These are phyloP conservation scores for Melocanna baccifera DNA, from an alignment of 176 grass and related monocot genomes.

Conservation along the genomic window DNA sequence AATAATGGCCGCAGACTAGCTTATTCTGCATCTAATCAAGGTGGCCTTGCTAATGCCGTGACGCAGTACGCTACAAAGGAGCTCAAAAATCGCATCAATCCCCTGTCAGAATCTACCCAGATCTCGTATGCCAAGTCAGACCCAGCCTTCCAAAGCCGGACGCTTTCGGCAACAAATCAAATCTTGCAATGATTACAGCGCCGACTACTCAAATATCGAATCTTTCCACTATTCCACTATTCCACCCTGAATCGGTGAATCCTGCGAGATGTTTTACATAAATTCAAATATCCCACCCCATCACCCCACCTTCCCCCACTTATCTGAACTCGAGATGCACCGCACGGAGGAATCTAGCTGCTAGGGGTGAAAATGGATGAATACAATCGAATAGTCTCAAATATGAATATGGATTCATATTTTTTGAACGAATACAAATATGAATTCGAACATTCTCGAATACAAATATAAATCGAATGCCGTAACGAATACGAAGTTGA, in stretches of 20 bases:
- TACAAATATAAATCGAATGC: no score
- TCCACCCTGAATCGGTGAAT: background rate
- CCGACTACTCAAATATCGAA: background rate
- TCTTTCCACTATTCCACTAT: conserved; percentile 12
- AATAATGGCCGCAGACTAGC: background rate
- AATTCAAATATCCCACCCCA: no score
- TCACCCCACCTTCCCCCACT: no score
- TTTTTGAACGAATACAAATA: no score
- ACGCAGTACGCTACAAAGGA: background rate
- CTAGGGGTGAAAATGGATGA: no score
- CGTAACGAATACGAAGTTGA: no score
- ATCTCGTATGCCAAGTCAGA: background rate
- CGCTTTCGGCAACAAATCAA: background rate
- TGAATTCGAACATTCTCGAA: no score
- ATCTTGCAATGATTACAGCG: background rate
- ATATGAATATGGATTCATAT: no score
- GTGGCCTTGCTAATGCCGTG: background rate
- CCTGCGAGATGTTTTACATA: background rate
- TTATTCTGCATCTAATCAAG: background rate
- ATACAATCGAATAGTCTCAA: no score
- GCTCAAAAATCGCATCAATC: background rate
- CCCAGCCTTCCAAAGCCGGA: background rate
- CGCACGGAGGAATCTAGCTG: background rate
- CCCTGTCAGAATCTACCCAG: background rate
- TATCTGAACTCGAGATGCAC: background rate